Percentiles rank a stretch among this genome's conserved stretches.
phyloP scores from a whole-genome alignment of 441 rosid genomes.

The Populus hybrid region DNA sequence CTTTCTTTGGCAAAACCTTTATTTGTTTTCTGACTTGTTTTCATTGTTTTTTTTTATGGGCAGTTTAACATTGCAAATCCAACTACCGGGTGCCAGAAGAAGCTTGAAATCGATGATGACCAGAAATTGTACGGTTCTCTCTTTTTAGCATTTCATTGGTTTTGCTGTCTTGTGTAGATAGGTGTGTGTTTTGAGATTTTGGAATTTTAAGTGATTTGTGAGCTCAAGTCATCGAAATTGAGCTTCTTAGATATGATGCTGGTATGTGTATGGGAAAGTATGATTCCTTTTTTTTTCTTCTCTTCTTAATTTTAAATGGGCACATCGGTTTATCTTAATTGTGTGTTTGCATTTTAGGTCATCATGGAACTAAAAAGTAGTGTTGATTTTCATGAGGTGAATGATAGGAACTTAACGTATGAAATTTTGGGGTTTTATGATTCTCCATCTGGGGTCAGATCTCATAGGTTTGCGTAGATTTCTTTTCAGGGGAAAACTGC shows the following conservation, averaged over 20 bases:
- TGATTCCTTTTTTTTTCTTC: too few species aligned
- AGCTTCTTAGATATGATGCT: background rate
- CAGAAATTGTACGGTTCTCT: slow-evolving; percentile 44
- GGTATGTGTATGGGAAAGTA: background rate
- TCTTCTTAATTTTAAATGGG: background rate
- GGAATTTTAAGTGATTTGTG: background rate
- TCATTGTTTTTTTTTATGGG: background rate
- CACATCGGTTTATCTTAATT: background rate
- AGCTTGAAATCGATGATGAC: slow-evolving; percentile 73
- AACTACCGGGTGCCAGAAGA: slow-evolving; percentile 75
- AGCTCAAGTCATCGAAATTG: background rate
- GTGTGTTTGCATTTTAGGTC: background rate
- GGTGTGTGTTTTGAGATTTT: background rate
- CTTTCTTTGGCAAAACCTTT: background rate
- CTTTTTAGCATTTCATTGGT: background rate
- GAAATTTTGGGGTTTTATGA: background rate
- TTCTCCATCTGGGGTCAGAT: background rate
- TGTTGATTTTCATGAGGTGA: background rate
- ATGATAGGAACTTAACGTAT: background rate
- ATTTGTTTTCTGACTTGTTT: background rate
- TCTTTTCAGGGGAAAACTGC: background rate
- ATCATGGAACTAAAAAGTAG: background rate
- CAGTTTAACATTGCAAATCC: slow-evolving; percentile 66
- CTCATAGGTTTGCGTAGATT: background rate
- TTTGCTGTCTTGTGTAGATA: background rate